These are phyloP conservation scores for Pochonia chlamydosporia DNA, from an alignment of 2,329 filamentous ascomycete genomes.

Conservation along the genomic window DNA sequence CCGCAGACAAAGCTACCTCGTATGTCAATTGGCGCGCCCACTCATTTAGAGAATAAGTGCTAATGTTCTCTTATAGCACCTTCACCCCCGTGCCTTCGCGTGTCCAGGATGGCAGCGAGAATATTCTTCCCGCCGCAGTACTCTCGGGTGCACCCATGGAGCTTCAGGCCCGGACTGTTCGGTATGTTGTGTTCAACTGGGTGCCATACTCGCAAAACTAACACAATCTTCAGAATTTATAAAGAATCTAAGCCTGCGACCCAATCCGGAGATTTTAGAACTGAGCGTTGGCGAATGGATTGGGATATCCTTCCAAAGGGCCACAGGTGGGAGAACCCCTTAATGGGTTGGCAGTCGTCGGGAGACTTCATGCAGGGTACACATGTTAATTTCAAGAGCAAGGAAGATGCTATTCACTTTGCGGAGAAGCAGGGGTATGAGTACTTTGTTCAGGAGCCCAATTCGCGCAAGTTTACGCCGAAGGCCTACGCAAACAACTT, in stretches of 20 bases:
- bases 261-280: constrained; percentile 84
- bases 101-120: constrained; percentile 87
- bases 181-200: constrained; percentile 49
- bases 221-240: constrained; percentile 64
- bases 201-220: background rate
- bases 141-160: constrained; percentile 91
- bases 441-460: constrained; percentile 97
- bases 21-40: constrained; percentile 33
- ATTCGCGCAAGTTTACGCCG: constrained; percentile 74
- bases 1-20: constrained; percentile 87
- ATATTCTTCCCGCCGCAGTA: constrained; percentile 72
- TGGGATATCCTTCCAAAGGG: constrained; percentile 93
- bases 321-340: constrained; percentile 94
- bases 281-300: constrained; percentile 91
- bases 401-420: constrained; percentile 91
- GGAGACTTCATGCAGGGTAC: constrained; percentile 94
- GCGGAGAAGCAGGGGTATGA: constrained; percentile 99
- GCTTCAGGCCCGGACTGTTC: constrained; percentile 86
- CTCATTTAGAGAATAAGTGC: background rate
- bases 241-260: constrained; percentile 89
- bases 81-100: constrained; percentile 88
- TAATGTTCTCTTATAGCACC: constrained; percentile 45
- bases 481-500: constrained; percentile 99
- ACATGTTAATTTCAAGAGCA: constrained; percentile 80
- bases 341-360: constrained; percentile 98